Evolutionary conservation across 495 filamentous ascomycete species (phyloP).

Genomic region (Hypoxylon fuscum): DNA sequence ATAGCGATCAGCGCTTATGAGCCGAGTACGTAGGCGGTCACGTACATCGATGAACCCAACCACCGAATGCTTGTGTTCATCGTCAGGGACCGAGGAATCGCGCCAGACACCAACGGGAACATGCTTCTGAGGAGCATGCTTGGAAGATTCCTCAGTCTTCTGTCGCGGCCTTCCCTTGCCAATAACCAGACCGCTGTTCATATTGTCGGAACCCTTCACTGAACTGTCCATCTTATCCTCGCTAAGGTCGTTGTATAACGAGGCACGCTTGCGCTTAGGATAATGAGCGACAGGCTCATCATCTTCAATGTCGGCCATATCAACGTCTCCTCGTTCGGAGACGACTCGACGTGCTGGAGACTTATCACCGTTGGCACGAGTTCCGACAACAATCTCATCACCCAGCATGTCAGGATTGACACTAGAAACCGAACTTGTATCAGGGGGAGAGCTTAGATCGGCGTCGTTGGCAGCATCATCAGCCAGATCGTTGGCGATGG

Average conservation of each 20-base stretch:
- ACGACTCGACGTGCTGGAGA: slow-evolving; percentile 36
- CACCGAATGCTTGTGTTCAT: slow-evolving; percentile 58
- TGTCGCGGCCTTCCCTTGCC: slow-evolving; percentile 37
- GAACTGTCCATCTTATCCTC: slow-evolving; percentile 46
- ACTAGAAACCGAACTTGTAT: slow-evolving; percentile 49
- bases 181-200: slow-evolving; percentile 24
- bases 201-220: slow-evolving; percentile 30
- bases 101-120: slow-evolving; percentile 63
- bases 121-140: slow-evolving; percentile 43
- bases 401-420: slow-evolving; percentile 46
- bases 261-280: slow-evolving; percentile 60
- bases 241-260: slow-evolving; percentile 50
- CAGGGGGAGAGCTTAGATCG: slow-evolving; percentile 46
- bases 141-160: slow-evolving; percentile 27
- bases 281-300: slow-evolving; percentile 44
- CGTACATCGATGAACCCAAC: slow-evolving; percentile 64
- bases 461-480: slow-evolving; percentile 42
- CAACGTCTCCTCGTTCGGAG: slow-evolving; percentile 45
- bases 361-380: slow-evolving; percentile 45
- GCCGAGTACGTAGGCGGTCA: slow-evolving; percentile 62
- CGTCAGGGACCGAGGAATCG: slow-evolving; percentile 54
- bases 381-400: slow-evolving; percentile 59
- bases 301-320: slow-evolving; percentile 51
- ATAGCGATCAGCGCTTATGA: slow-evolving; percentile 49
- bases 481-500: not conserved